Evolutionary conservation across 192 early-diverging fungal genomes (phyloP), one percentile per base, ranked within the genome.

Genomic region (Coemansia erecta): DNA sequence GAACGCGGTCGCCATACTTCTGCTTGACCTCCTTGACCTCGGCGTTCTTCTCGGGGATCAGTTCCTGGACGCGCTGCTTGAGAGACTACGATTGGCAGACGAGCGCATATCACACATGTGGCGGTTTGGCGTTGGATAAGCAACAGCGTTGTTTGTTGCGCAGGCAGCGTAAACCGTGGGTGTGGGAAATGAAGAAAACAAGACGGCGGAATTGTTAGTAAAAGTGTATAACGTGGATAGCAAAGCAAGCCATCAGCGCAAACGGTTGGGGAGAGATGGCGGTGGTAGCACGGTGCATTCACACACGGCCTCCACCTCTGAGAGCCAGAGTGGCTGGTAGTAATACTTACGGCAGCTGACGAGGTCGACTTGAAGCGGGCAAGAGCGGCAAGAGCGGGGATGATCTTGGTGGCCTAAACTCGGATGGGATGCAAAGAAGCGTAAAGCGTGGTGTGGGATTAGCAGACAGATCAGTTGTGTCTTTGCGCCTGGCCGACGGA

Each of bases 1-100:
- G 84, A 53, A 90, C 87, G 83, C 93, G 89, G 68, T 71, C 77
- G 52, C 97, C 97, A 64, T 92, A 87, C 85, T 95, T 90, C 68
- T 88, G 84, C 80, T 92, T 91, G 81, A 97, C 82, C 43, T 87
- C 86, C 88, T 98, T 97, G 67, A 95, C 88, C 84, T 98, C 91
- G 39, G 89, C 94, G 77, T 87, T 88, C 87, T 93, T 96, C 70
- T 90, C 86, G 56, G 97, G 97, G 70, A 97, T 94, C 64, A 98
- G 80, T 82, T 98, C 91, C 54, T 82, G 81, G 66, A 98, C 85
- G 53, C 93, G 90, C 69, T 97, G 92, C 85, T 95, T 97, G 66
- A 98, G 85, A 55, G 72, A 74, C 64, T 77, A 76, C 57, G 63
- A 14, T 15, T 4, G 21, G 18, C 26, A 53, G n/a, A 53, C 8